Percentiles rank a stretch among this genome's conserved stretches.
Evolutionary conservation across 73 alveolate genomes (phyloP).

Genomic region (Effrenium voratum): DNA sequence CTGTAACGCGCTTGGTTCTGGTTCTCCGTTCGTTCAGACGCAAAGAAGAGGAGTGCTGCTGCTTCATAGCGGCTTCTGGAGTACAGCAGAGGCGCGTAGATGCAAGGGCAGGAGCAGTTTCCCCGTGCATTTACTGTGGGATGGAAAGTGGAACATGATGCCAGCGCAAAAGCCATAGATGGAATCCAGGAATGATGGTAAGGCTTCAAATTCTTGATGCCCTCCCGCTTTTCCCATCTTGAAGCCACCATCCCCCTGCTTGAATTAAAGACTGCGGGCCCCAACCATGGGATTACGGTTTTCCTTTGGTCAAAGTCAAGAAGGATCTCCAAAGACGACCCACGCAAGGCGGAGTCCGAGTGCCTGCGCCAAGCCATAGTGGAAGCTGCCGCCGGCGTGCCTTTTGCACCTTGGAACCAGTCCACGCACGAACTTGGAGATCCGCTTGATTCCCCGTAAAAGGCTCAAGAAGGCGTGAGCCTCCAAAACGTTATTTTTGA

Average conservation of each 20-base stretch:
- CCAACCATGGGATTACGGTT: no score
- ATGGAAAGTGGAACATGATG: background rate
- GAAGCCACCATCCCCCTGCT: no score
- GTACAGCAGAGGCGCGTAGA: slow-evolving; percentile 69
- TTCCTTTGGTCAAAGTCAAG: no score
- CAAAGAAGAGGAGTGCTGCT: slow-evolving; percentile 90
- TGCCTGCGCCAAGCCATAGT: slow-evolving; percentile 31
- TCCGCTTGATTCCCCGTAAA: background rate
- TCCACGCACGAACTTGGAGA: background rate
- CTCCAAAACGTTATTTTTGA: no score
- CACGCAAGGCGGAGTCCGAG: slow-evolving; percentile 30
- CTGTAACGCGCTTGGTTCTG: no score
- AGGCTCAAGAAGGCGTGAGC: no score
- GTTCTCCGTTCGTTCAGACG: no score
- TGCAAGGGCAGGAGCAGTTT: background rate
- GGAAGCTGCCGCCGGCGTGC: slow-evolving; percentile 28
- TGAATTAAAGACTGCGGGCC: no score
- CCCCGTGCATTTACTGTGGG: no score
- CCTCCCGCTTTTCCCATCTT: no score
- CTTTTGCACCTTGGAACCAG: background rate
- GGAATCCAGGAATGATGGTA: background rate
- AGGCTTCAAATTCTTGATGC: background rate
- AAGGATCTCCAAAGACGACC: no score
- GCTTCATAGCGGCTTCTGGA: slow-evolving; percentile 89
- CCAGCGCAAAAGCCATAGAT: background rate